Conservation (phyloP, 2,329 filamentous ascomycete species). For the Cladosporium sphaerospermum region DNA sequence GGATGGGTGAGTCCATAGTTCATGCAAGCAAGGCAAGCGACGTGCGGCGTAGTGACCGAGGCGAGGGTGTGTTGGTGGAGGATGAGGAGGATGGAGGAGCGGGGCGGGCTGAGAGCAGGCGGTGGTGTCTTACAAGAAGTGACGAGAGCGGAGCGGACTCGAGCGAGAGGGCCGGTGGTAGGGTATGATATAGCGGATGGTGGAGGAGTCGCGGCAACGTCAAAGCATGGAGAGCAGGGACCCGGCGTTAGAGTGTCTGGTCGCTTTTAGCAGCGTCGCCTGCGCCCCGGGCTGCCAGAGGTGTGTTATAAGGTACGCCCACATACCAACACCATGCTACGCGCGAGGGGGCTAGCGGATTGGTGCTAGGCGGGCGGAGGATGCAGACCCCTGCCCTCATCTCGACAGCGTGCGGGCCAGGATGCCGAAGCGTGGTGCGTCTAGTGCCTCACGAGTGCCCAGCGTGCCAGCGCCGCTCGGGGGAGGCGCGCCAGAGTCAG, state of each 20-base stretch:
- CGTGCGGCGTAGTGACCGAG: too few species aligned
- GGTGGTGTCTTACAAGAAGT: slow-evolving; percentile 11
- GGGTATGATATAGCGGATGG: slow-evolving; percentile 6
- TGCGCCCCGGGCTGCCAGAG: slow-evolving; percentile 10
- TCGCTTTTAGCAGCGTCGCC: slow-evolving; percentile 11
- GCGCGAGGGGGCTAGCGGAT: slow-evolving; percentile 6
- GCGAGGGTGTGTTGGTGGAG: not conserved
- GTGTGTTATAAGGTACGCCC: slow-evolving; percentile 12
- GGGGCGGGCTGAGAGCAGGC: not conserved
- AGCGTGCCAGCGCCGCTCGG: slow-evolving; percentile 2
- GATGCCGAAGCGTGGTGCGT: slow-evolving; percentile 11
- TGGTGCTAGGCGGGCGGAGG: slow-evolving; percentile 8
- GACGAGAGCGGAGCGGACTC: slow-evolving; percentile 7
- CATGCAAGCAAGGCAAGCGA: not conserved
- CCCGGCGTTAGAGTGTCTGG: slow-evolving; percentile 9
- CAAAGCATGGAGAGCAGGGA: slow-evolving; percentile 11
- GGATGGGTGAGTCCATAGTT: slow-evolving; percentile 12
- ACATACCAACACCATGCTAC: slow-evolving; percentile 12
- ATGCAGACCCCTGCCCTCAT: slow-evolving; percentile 12
- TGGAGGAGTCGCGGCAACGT: slow-evolving; percentile 1
- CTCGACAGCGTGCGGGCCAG: slow-evolving; percentile 12
- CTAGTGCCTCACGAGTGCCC: slow-evolving; percentile 2
- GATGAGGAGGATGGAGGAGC: not conserved
- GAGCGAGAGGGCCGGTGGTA: slow-evolving; percentile 4
- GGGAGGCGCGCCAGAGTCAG: slow-evolving; percentile 6